Base-by-base conservation (phyloP, 2,329 filamentous ascomycete species). In the Aphanocladium album region DNA sequence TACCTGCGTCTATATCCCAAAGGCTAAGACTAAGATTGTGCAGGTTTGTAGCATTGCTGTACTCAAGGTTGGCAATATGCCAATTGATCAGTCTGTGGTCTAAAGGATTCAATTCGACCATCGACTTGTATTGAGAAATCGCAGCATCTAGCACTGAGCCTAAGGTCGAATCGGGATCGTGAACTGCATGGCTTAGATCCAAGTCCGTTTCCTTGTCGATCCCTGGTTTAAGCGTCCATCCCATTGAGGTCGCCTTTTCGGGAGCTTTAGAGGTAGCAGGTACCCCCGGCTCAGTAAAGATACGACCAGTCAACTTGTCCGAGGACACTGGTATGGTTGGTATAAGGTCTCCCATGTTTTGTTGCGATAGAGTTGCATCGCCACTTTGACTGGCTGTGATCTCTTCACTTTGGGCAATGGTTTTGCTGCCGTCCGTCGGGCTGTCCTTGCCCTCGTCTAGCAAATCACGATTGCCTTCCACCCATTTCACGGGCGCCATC, bases 31-130 rank as follows among this genome's bases (percentile, higher is more conserved):
- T 98, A 19, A 99, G 83, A 64, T 89, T 89, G 65, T 89, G 88
- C 59, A 96, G 86, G 65, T 92, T 96, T 2, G 88, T 90, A 2
- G 95, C 95, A 72, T 98, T 99, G 64, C 93, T 96, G 71, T 99
- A 99, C 74, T 99, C 95, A 16, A 99, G 82, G 70, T 99, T 99
- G 65, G 96, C 96, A 72, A 97, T 89, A 74, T 99, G 96, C 95
- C 95, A 99, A 70, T 97, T 99, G 69, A 98, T 83, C 17, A 99
- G 80, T 50, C 95, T 86, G 74, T 96, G 88, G 69, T 99, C 95
- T 70, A 91, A 90, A 1, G 93, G 84, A 16, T 87, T 90, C 57
- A 99, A 77, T 62, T 96, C 88, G 30, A 98, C 82, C 53, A 99
- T 83, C 35, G 83, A 80, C 68, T 90, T 88, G 71, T 96, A 99